A percentile compares a stretch with the other conserved stretches of the same genome.
Conservation (phyloP, 768 basidiomycete genomes). For the Russula brevipes region DNA sequence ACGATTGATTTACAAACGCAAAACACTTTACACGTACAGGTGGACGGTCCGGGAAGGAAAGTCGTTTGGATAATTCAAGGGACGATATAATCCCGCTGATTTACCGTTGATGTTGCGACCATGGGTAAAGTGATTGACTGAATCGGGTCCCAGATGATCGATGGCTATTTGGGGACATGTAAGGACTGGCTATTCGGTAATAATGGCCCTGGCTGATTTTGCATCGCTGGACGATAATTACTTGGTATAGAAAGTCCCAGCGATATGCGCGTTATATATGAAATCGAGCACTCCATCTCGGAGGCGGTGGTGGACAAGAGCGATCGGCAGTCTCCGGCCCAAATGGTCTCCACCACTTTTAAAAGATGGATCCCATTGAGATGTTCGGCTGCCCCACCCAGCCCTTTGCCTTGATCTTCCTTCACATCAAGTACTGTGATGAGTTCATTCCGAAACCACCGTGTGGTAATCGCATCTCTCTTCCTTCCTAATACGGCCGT, state of each 20-base stretch:
- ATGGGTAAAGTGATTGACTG: neutral
- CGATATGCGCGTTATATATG: neutral
- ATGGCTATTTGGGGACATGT: conserved; percentile 7
- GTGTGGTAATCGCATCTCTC: conserved; percentile 77
- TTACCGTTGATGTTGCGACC: conserved; percentile 10
- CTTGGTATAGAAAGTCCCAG: conserved; percentile 1
- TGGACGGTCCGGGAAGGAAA: neutral
- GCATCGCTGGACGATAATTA: neutral
- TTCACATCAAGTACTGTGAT: conserved; percentile 34
- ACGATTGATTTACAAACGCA: neutral
- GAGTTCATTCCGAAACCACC: conserved; percentile 67
- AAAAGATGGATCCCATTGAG: conserved; percentile 4
- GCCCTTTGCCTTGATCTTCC: neutral
- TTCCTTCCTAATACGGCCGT: conserved; percentile 75
- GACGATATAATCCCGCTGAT: conserved; percentile 11
- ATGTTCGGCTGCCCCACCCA: neutral
- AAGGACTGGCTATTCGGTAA: neutral
- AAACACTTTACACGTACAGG: neutral
- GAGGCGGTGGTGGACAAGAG: too few relatives aligned
- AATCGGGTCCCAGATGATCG: conserved; percentile 4
- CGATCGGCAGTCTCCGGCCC: conserved; percentile 15
- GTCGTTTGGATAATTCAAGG: neutral
- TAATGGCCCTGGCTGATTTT: neutral
- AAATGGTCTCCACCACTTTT: neutral
- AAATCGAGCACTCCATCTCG: neutral